Evolutionary conservation across 371 early-diverging fungal genomes (phyloP).

Genomic region (Mucor circinelloides): DNA sequence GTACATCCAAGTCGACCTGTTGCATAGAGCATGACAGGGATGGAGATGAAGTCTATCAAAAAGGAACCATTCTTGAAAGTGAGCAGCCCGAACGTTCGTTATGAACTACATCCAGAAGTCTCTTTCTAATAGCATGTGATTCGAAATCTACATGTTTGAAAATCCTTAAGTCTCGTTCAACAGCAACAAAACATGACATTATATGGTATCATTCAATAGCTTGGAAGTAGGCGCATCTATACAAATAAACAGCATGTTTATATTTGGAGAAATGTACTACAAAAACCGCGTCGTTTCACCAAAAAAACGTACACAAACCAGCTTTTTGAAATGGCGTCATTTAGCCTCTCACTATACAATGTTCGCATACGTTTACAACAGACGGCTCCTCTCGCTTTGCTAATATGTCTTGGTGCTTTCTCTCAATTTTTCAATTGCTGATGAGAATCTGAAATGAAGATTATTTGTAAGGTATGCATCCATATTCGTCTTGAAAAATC

Average conservation of each 20-base stretch:
- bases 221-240: background rate
- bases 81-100: too few relatives aligned
- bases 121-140: too few relatives aligned
- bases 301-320: background rate
- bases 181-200: background rate
- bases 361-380: too few relatives aligned
- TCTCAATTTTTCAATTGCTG: background rate
- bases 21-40: too few relatives aligned
- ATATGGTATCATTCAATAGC: background rate
- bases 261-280: background rate
- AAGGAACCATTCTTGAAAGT: too few relatives aligned
- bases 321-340: background rate
- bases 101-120: background rate
- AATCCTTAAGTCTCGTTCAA: background rate
- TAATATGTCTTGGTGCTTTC: background rate
- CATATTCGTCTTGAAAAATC: too few relatives aligned
- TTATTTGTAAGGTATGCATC: too few relatives aligned
- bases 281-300: background rate
- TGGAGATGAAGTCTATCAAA: too few relatives aligned
- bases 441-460: background rate
- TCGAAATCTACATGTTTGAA: background rate
- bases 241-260: background rate
- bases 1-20: too few relatives aligned
- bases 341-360: background rate
- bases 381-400: background rate